phyloP scores from a whole-genome alignment of 1,284 basidiomycete genomes.

The Puccinia brachypodii region DNA sequence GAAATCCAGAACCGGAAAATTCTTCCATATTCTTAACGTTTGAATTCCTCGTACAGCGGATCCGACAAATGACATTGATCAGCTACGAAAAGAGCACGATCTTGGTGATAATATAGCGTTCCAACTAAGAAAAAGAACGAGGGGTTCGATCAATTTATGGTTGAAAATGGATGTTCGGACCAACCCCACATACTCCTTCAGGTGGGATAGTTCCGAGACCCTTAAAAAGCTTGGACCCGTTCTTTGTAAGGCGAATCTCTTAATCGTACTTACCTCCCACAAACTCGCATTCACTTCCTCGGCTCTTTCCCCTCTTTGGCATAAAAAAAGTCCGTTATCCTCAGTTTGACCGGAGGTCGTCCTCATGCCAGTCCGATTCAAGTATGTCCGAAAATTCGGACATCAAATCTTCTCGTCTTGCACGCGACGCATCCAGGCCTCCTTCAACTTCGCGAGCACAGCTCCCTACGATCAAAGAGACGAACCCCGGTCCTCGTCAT shows the following conservation, averaged over 20 bases:
- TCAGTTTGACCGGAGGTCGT: background rate
- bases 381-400: background rate
- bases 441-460: too few relatives aligned
- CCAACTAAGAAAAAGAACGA: background rate
- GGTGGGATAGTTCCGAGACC: background rate
- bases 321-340: background rate
- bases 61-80: conserved; percentile 5
- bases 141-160: background rate
- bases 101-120: background rate
- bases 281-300: background rate
- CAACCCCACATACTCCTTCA: background rate
- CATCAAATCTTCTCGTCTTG: too few relatives aligned
- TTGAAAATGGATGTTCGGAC: background rate
- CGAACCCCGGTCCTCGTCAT: too few relatives aligned
- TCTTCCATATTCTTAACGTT: background rate
- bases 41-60: background rate
- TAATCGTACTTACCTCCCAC: background rate
- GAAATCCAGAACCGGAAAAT: background rate
- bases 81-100: background rate
- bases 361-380: too few relatives aligned
- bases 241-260: background rate
- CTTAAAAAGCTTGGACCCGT: background rate
- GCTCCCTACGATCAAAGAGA: too few relatives aligned
- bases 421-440: too few relatives aligned
- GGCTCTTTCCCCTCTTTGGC: background rate